These are phyloP conservation scores for Cryptosporidium tyzzeri DNA, from an alignment of 169 alveolate species.

Conservation along the genomic window DNA sequence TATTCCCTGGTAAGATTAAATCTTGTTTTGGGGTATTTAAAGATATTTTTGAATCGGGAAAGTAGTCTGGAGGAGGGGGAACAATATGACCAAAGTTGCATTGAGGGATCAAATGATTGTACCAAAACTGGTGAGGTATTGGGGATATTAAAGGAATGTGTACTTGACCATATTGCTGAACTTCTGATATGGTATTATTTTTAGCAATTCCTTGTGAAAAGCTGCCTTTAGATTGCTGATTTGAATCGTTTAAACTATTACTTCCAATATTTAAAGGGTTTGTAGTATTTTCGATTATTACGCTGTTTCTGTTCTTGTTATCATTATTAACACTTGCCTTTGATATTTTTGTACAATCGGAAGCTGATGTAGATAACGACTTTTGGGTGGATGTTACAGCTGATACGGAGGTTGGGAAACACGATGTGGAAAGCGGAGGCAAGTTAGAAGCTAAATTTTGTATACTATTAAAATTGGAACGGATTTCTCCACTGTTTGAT, in stretches of 20 bases:
- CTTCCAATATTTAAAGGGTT: not conserved
- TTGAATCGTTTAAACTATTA: not conserved
- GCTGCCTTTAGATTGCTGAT: not conserved
- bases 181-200: not conserved
- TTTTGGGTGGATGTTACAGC: not conserved
- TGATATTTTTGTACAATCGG: not conserved
- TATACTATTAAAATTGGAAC: not conserved
- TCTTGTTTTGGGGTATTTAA: not conserved
- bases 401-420: not conserved
- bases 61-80: constrained; percentile 64
- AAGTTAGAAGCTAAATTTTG: not conserved
- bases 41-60: not conserved
- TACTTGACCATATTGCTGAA: constrained; percentile 13
- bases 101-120: constrained; percentile 10
- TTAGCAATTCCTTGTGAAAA: not conserved
- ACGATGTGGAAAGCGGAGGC: not conserved
- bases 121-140: constrained; percentile 21
- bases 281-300: not conserved
- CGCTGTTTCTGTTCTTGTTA: not conserved
- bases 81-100: constrained; percentile 13
- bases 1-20: not conserved
- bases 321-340: not conserved
- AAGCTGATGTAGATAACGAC: not conserved
- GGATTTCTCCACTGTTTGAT: not conserved
- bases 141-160: constrained; percentile 38